phyloP scores from a whole-genome alignment of 164 flowering plant genomes.

The Buxus sempervirens region DNA sequence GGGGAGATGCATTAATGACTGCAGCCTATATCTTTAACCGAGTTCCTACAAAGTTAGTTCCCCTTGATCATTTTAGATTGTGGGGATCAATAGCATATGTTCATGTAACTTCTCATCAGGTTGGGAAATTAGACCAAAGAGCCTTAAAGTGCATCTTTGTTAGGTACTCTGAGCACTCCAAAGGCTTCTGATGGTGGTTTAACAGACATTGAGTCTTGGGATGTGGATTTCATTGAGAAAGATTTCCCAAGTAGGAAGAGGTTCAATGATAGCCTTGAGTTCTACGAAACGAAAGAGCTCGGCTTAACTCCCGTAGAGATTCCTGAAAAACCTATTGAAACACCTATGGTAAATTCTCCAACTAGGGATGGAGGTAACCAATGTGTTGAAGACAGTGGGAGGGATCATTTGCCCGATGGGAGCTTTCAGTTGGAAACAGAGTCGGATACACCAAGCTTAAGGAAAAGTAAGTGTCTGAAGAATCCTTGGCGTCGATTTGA shows the following conservation, averaged over 20 bases:
- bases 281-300: neutral
- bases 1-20: slow-evolving; percentile 8
- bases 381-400: too few species aligned
- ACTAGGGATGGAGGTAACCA: too few species aligned
- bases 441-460: too few species aligned
- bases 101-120: neutral
- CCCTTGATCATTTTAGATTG: neutral
- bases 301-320: too few species aligned
- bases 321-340: too few species aligned
- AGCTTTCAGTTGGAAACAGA: too few species aligned
- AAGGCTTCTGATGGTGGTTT: neutral
- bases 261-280: neutral
- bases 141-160: slow-evolving; percentile 5
- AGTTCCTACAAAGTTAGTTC: neutral
- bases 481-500: too few species aligned
- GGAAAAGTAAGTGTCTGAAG: too few species aligned
- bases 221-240: neutral
- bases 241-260: neutral
- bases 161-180: neutral
- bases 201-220: neutral
- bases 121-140: slow-evolving; percentile 3
- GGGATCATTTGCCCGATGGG: too few species aligned
- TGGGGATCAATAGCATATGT: slow-evolving; percentile 7
- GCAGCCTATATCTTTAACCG: slow-evolving; percentile 1
- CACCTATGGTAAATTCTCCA: too few species aligned